Evolutionary conservation across 306 rosid species (phyloP), one percentile per base, ranked within the genome.

Genomic region (Phaseolus lunatus): DNA sequence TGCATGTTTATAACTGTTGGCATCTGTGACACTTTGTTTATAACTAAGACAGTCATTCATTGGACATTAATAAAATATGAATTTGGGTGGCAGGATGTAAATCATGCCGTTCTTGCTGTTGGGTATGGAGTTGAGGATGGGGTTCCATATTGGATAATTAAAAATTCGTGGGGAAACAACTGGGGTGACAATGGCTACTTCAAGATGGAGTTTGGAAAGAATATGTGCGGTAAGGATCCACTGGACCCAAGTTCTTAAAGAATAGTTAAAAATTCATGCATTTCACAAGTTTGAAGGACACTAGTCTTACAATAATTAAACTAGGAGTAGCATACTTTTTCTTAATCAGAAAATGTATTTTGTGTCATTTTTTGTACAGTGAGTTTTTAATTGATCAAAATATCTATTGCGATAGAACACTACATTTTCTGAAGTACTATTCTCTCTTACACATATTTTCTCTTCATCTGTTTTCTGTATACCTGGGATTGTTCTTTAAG

Each of bases 171-270:
- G 99, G 99, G 99, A 26, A 50, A 2, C 26, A 67, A 37, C 14
- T 95, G 97, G 99, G 99, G 99, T 29, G 89, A 90, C 78, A 31
- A 89, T 18, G 99, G 99, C 83, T 95, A 92, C 88, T 95, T 95
- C 83, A 95, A 89, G 88, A 95, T 95, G 97, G 97, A 92, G 86
- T 4, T 81, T 67, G 99, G 97, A 76, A 95, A 95, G 87, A 95
- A 95, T 84, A 86, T 95, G 96, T 95, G 99, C 9, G 99, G 99
- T 95, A 84, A 87, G 97, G 67, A 78, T 86, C 49, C 69, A 35
- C 15, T 0, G 19, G 54, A 18, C 41, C 71, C 53, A 52, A 63
- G 52, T 52, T 52, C 68, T 72, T 41, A 39, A 13, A 52, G 62
- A 50, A 50, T 37, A 52, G 27, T 67, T 67, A 35, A 35, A 31